Evolutionary conservation across 2,329 filamentous ascomycete species (phyloP).

Genomic region (Diaporthe citrichinensis): DNA sequence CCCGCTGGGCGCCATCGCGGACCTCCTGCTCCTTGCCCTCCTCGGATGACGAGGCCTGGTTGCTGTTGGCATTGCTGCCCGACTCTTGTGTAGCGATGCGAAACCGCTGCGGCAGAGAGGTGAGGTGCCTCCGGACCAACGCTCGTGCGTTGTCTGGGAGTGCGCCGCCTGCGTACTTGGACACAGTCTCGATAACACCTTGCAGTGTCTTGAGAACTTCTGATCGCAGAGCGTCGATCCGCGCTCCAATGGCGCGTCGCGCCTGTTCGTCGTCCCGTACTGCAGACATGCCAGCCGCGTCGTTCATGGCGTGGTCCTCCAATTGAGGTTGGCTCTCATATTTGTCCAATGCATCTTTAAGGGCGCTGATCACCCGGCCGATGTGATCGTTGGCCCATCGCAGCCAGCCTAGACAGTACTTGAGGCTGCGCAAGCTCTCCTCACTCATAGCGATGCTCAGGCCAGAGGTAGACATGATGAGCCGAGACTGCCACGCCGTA

Average conservation of each 20-base stretch:
- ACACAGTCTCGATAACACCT: constrained; percentile 86
- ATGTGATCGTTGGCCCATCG: constrained; percentile 87
- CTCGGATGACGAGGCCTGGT: constrained; percentile 47
- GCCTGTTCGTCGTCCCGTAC: constrained; percentile 47
- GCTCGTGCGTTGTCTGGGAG: constrained; percentile 89
- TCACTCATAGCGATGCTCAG: constrained; percentile 93
- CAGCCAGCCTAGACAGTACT: constrained; percentile 86
- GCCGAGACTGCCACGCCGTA: constrained; percentile 80
- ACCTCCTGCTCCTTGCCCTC: constrained; percentile 56
- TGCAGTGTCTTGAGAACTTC: constrained; percentile 86
- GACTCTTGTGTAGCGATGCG: constrained; percentile 72
- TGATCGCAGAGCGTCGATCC: constrained; percentile 76
- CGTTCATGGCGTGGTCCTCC: constrained; percentile 47
- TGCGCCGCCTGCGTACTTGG: constrained; percentile 90
- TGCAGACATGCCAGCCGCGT: constrained; percentile 34
- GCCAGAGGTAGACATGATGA: constrained; percentile 92
- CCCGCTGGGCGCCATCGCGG: constrained; percentile 77
- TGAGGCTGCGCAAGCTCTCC: constrained; percentile 85
- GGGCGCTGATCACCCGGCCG: constrained; percentile 78
- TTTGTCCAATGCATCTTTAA: constrained; percentile 84
- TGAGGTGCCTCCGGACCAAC: constrained; percentile 86
- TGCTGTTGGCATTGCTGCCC: constrained; percentile 47
- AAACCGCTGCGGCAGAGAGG: constrained; percentile 87
- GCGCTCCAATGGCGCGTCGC: constrained; percentile 66
- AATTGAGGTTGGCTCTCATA: constrained; percentile 71